phyloP scores from a whole-genome alignment of 2,329 filamentous ascomycete genomes.

The Arachnomyces sp. region DNA sequence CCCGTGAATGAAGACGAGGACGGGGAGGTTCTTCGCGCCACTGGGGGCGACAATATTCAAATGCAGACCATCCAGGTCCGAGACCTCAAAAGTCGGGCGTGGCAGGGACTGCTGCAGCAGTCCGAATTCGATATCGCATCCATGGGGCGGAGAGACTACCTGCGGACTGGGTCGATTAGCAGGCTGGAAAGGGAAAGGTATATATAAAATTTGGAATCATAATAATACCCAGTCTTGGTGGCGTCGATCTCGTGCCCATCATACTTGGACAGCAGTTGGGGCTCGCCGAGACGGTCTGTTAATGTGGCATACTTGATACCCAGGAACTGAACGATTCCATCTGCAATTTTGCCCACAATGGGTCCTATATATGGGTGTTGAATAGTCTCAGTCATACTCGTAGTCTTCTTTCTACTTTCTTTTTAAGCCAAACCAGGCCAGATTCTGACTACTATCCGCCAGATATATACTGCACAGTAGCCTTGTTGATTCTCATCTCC shows the following conservation, averaged over 20 bases:
- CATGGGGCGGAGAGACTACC: conserved; percentile 33
- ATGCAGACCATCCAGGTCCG: conserved; percentile 45
- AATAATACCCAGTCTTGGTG: conserved; percentile 31
- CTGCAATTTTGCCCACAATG: conserved; percentile 19
- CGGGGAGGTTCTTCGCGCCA: conserved; percentile 35
- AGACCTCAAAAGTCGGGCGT: conserved; percentile 31
- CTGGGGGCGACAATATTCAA: conserved; percentile 45
- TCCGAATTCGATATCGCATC: conserved; percentile 39
- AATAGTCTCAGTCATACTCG: too few species aligned
- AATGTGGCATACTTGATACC: conserved; percentile 33
- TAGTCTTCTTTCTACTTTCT: conserved; percentile 6
- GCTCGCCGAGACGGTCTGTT: conserved; percentile 26
- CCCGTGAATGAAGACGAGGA: conserved; percentile 48
- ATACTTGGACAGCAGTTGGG: conserved; percentile 22
- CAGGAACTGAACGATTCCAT: conserved; percentile 26
- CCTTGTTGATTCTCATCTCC: too few species aligned
- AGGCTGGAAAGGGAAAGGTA: background rate
- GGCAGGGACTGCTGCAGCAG: conserved; percentile 45
- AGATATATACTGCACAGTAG: too few species aligned
- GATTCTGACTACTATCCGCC: too few species aligned
- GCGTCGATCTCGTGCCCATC: conserved; percentile 24
- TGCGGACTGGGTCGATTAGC: conserved; percentile 23
- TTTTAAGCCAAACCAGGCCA: too few species aligned
- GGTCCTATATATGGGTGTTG: conserved; percentile 22
- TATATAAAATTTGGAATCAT: background rate